Conservation (phyloP, 73 alveolate species). For the Urostyla sp. region DNA sequence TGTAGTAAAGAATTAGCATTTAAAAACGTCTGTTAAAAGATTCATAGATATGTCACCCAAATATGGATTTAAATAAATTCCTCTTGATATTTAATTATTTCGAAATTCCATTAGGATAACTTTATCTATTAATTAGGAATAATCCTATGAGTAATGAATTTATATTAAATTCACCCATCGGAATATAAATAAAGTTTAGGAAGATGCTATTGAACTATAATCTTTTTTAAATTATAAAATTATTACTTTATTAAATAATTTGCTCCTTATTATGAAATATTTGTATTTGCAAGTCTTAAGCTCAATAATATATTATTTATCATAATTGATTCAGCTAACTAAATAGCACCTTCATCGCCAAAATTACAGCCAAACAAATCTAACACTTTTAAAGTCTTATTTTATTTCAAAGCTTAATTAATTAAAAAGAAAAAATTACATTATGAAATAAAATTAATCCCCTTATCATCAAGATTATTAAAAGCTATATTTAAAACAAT, state of each 20-base stretch:
- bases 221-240: not conserved
- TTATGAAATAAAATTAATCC: slow-evolving; percentile 15
- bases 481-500: slow-evolving; percentile 22
- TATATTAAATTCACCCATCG: slow-evolving; percentile 45
- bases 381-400: slow-evolving; percentile 13
- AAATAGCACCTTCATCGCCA: slow-evolving; percentile 70
- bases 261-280: slow-evolving; percentile 15
- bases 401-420: slow-evolving; percentile 49
- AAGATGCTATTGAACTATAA: slow-evolving; percentile 34
- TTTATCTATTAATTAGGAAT: not conserved
- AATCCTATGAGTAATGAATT: not conserved
- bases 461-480: slow-evolving; percentile 56
- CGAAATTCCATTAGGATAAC: slow-evolving; percentile 30
- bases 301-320: slow-evolving; percentile 19
- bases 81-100: slow-evolving; percentile 9
- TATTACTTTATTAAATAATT: slow-evolving; percentile 25
- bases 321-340: slow-evolving; percentile 40
- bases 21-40: slow-evolving; percentile 19
- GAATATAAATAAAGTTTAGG: slow-evolving; percentile 18
- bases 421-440: too few relatives aligned
- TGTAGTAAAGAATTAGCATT: slow-evolving; percentile 26
- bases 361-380: slow-evolving; percentile 66
- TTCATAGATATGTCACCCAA: slow-evolving; percentile 27
- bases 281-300: slow-evolving; percentile 51
- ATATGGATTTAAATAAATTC: slow-evolving; percentile 21